Evolutionary conservation across 2,329 filamentous ascomycete species (phyloP).

Genomic region (Aspergillus japonicus): DNA sequence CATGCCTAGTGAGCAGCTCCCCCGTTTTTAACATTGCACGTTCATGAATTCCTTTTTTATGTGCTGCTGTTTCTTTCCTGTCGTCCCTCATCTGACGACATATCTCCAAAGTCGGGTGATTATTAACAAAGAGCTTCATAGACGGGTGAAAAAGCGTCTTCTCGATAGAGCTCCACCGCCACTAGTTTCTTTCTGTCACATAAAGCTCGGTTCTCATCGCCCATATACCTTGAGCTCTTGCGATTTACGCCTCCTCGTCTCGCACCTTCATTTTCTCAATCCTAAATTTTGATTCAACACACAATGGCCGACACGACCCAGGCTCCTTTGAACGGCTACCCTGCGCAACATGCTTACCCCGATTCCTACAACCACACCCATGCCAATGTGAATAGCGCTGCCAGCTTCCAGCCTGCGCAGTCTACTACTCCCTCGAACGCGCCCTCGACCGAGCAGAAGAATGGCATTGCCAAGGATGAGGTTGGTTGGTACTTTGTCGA

Average conservation of each 20-base stretch:
- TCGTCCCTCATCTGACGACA: constrained; percentile 4
- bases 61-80: constrained; percentile 3
- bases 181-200: constrained; percentile 11
- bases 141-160: constrained; percentile 26
- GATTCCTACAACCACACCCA: constrained; percentile 38
- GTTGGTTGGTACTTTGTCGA: constrained; percentile 99
- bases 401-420: constrained; percentile 42
- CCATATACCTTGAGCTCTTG: constrained; percentile 6
- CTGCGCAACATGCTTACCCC: constrained; percentile 40
- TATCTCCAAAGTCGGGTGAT: constrained; percentile 1
- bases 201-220: constrained; percentile 16
- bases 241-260: constrained; percentile 1
- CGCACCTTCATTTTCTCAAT: constrained; percentile 6
- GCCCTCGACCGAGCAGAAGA: constrained; percentile 40
- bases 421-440: constrained; percentile 41
- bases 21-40: not conserved
- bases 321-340: constrained; percentile 44
- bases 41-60: constrained; percentile 9
- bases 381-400: constrained; percentile 34
- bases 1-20: not conserved
- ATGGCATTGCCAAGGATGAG: constrained; percentile 73
- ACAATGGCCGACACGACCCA: constrained; percentile 43
- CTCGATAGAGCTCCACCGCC: constrained; percentile 17
- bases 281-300: constrained; percentile 19
- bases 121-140: constrained; percentile 21